Evolutionary conservation across 306 rosid species (phyloP).

Genomic region (Hippophae tibetana): DNA sequence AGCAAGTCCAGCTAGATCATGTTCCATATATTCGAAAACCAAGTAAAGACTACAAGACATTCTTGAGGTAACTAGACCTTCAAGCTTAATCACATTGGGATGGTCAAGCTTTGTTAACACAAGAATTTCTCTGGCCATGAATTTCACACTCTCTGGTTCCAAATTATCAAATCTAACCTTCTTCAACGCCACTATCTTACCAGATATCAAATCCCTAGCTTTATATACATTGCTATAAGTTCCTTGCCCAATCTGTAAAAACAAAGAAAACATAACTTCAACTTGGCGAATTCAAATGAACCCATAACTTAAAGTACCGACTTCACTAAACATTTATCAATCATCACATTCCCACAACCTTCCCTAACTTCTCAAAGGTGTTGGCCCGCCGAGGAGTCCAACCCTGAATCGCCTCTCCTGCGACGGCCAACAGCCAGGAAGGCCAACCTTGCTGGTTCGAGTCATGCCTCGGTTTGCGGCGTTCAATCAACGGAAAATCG

Average conservation of each 20-base stretch:
- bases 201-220: slow-evolving; percentile 69
- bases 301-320: background rate
- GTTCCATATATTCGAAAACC: slow-evolving; percentile 95
- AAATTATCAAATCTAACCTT: slow-evolving; percentile 89
- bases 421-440: slow-evolving; percentile 78
- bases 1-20: slow-evolving; percentile 92
- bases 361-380: slow-evolving; percentile 86
- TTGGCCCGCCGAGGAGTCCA: slow-evolving; percentile 97
- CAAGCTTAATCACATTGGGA: slow-evolving; percentile 91
- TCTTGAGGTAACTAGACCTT: slow-evolving; percentile 93
- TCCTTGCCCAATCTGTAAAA: slow-evolving; percentile 92
- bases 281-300: background rate
- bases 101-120: slow-evolving; percentile 85
- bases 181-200: slow-evolving; percentile 81
- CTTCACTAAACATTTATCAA: slow-evolving; percentile 4
- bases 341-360: slow-evolving; percentile 30
- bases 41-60: slow-evolving; percentile 96
- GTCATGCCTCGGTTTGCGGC: slow-evolving; percentile 43
- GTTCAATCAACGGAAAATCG: slow-evolving; percentile 48
- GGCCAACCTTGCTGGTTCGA: slow-evolving; percentile 85
- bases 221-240: slow-evolving; percentile 97
- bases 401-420: slow-evolving; percentile 81
- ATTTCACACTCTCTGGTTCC: slow-evolving; percentile 96
- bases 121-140: slow-evolving; percentile 97
- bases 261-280: background rate